Conservation (phyloP, 805 yeast species). For the Saccharomyces eubayanus region DNA sequence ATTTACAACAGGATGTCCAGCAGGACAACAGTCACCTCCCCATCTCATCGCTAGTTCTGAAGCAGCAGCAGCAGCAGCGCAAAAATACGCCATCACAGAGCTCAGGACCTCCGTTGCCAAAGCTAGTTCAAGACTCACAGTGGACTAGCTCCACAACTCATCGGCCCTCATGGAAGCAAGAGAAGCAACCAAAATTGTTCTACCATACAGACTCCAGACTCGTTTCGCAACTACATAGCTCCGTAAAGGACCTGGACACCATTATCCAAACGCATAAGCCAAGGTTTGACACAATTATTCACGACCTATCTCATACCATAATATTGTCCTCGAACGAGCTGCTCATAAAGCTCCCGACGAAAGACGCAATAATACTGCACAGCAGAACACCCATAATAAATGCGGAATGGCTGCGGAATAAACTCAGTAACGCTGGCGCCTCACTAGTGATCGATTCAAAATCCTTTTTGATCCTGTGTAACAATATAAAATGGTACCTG, state of each 20-base stretch:
- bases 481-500: conserved; percentile 6
- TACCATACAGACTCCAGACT: background rate
- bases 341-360: background rate
- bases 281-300: background rate
- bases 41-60: background rate
- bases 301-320: background rate
- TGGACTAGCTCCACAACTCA: background rate
- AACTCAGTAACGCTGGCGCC: background rate
- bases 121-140: background rate
- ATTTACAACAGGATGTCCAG: background rate
- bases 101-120: background rate
- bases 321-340: background rate
- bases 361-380: background rate
- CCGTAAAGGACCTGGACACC: background rate
- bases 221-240: background rate
- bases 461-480: conserved; percentile 1
- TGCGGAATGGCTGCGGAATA: background rate
- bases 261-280: background rate
- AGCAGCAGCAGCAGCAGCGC: background rate
- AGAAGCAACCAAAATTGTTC: background rate
- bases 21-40: background rate
- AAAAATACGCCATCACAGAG: background rate
- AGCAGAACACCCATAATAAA: background rate
- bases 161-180: background rate
- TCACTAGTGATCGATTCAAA: conserved; percentile 4